Conservation (phyloP, 2,329 filamentous ascomycete genomes). For the Aspergillus novoparasiticus region DNA sequence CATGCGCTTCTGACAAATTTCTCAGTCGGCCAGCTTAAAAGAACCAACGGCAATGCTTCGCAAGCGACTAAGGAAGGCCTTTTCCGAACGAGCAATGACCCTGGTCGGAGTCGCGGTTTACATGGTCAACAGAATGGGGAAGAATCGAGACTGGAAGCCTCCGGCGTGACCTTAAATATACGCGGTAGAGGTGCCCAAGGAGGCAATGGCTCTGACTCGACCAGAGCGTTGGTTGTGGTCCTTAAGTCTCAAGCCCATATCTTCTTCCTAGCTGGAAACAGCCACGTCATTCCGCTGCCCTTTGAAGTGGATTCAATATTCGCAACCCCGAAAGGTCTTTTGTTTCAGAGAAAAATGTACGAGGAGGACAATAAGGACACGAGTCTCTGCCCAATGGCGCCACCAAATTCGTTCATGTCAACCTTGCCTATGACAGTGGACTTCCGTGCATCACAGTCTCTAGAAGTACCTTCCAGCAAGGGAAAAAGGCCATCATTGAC, state of each 20-base stretch:
- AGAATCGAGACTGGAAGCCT: constrained; percentile 25
- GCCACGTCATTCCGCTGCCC: constrained; percentile 86
- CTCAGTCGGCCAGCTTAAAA: constrained; percentile 48
- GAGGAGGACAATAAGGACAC: constrained; percentile 23
- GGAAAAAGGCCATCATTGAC: constrained; percentile 50
- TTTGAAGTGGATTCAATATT: constrained; percentile 91
- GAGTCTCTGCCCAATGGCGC: constrained; percentile 53
- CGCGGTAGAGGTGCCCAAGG: constrained; percentile 28
- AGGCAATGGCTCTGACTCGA: constrained; percentile 21
- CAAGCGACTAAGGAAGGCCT: constrained; percentile 10
- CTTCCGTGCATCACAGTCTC: constrained; percentile 37
- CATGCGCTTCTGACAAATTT: constrained; percentile 88
- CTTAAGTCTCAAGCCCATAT: constrained; percentile 91
- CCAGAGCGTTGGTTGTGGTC: constrained; percentile 80
- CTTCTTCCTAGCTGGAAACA: constrained; percentile 85
- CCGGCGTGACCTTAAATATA: constrained; percentile 28
- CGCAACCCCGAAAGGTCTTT: constrained; percentile 76
- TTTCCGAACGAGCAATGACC: constrained; percentile 7
- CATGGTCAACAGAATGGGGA: constrained; percentile 23
- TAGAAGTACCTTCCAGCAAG: constrained; percentile 36
- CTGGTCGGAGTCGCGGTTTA: constrained; percentile 10
- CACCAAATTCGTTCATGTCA: constrained; percentile 81
- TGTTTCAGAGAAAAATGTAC: constrained; percentile 77
- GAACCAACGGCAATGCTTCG: constrained; percentile 14
- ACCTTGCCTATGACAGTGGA: constrained; percentile 57